A percentile compares a stretch with the other conserved stretches of the same genome.
These are phyloP conservation scores for Phymatotrichopsis omnivora DNA, from an alignment of 2,329 filamentous ascomycete genomes.

Conservation along the genomic window DNA sequence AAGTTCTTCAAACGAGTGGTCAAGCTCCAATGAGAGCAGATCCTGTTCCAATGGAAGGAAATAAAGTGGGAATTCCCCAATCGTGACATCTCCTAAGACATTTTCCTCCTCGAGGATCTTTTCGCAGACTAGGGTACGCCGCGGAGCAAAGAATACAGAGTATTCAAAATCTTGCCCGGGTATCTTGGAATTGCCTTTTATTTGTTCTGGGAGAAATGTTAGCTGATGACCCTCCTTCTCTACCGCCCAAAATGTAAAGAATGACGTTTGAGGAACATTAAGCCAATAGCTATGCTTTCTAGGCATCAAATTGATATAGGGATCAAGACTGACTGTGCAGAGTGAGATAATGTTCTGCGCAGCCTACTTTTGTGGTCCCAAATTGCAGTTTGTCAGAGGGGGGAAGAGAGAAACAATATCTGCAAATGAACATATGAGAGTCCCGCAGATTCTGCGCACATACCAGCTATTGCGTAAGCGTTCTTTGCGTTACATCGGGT, in stretches of 20 bases:
- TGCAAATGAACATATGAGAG: too few relatives aligned
- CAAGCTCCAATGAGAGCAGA: conserved; percentile 79
- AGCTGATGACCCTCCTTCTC: conserved; percentile 36
- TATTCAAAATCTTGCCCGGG: conserved; percentile 71
- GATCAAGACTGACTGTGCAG: conserved; percentile 49
- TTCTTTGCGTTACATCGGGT: conserved; percentile 76
- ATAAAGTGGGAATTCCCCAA: conserved; percentile 74
- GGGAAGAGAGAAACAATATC: conserved; percentile 14
- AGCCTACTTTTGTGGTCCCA: conserved; percentile 54
- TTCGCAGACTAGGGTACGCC: conserved; percentile 83
- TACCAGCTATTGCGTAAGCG: conserved; percentile 81
- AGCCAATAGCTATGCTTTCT: conserved; percentile 15
- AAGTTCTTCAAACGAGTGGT: conserved; percentile 75
- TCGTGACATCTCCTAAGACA: conserved; percentile 82
- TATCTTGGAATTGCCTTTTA: conserved; percentile 31
- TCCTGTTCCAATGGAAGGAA: conserved; percentile 91
- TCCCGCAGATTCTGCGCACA: conserved; percentile 36
- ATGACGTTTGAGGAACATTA: conserved; percentile 9
- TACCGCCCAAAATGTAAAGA: conserved; percentile 4
- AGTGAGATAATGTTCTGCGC: conserved; percentile 44
- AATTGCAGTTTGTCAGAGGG: conserved; percentile 7
- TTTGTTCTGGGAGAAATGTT: conserved; percentile 38
- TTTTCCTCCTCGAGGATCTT: conserved; percentile 86
- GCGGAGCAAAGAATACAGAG: conserved; percentile 89
- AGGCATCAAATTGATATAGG: conserved; percentile 39